phyloP scores from a whole-genome alignment of 1,284 basidiomycete genomes.

The Serendipita sp. region DNA sequence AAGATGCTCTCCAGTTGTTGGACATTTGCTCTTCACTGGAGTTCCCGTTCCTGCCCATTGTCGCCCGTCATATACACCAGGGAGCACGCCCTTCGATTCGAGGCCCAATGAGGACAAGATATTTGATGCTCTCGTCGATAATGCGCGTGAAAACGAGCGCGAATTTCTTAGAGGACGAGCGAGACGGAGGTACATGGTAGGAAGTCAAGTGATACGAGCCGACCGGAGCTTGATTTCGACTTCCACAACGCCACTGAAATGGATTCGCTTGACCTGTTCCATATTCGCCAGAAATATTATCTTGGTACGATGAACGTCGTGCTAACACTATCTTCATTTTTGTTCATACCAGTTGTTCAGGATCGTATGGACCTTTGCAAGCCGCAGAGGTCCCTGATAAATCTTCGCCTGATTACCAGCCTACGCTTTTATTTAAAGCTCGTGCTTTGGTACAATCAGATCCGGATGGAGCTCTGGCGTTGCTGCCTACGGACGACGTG shows the following conservation, averaged over 20 bases:
- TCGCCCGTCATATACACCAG: slow-evolving; percentile 59
- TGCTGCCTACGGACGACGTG: slow-evolving; percentile 44
- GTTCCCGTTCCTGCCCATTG: slow-evolving; percentile 65
- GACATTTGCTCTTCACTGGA: slow-evolving; percentile 51
- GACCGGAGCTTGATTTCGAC: neutral
- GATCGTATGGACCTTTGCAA: slow-evolving; percentile 50
- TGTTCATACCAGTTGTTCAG: slow-evolving; percentile 22
- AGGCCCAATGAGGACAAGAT: slow-evolving; percentile 5
- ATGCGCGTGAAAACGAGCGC: slow-evolving; percentile 7
- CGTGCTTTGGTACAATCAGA: slow-evolving; percentile 66
- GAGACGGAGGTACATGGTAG: neutral
- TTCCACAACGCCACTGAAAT: neutral
- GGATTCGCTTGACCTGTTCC: slow-evolving; percentile 6
- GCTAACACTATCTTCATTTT: neutral
- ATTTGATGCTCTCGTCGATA: slow-evolving; percentile 9
- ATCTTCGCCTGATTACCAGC: slow-evolving; percentile 46
- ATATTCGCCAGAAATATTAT: slow-evolving; percentile 3
- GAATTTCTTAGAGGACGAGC: neutral
- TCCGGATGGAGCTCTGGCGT: slow-evolving; percentile 36
- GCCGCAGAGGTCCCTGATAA: slow-evolving; percentile 41
- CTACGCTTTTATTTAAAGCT: slow-evolving; percentile 65
- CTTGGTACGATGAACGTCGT: neutral
- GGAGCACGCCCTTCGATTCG: slow-evolving; percentile 29
- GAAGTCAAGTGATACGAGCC: neutral
- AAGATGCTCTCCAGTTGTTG: slow-evolving; percentile 61